A percentile compares a stretch with the other conserved stretches of the same genome.
phyloP scores from a whole-genome alignment of 2,329 filamentous ascomycete species.

The Calonectria crousiana region DNA sequence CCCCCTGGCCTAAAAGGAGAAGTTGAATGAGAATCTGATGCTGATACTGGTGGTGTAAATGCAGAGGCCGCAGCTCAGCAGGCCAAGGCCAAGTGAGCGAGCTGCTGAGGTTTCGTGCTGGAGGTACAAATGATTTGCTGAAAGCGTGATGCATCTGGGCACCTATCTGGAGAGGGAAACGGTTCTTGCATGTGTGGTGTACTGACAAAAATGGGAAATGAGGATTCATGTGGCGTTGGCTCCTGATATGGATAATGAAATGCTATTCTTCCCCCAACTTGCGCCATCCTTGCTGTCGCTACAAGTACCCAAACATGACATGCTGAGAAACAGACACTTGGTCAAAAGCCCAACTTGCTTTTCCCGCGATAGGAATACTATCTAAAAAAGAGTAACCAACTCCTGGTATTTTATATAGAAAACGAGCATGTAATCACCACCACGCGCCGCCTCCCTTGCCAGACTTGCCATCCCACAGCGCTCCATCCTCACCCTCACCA shows the following conservation, averaged over 20 bases:
- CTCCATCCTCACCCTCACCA: slow-evolving; percentile 46
- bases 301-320: not conserved
- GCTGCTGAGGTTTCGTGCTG: not conserved
- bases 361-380: not conserved
- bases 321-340: not conserved
- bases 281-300: not conserved
- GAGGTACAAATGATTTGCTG: slow-evolving; percentile 1
- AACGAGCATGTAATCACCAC: slow-evolving; percentile 46
- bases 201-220: slow-evolving; percentile 31
- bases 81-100: slow-evolving; percentile 64
- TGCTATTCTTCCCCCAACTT: slow-evolving; percentile 33
- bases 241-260: slow-evolving; percentile 46
- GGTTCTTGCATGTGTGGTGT: slow-evolving; percentile 33
- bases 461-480: slow-evolving; percentile 55
- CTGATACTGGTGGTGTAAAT: slow-evolving; percentile 19
- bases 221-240: slow-evolving; percentile 41
- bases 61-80: slow-evolving; percentile 70
- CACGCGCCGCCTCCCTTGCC: slow-evolving; percentile 54
- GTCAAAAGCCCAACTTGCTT: not conserved
- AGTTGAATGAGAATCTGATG: not conserved
- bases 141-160: slow-evolving; percentile 23
- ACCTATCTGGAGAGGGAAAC: slow-evolving; percentile 13
- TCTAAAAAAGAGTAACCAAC: not conserved
- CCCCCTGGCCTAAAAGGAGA: not conserved
- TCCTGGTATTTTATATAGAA: not conserved